Evolutionary conservation across 176 grass and related monocot species (phyloP).

Genomic region (Lolium perenne): DNA sequence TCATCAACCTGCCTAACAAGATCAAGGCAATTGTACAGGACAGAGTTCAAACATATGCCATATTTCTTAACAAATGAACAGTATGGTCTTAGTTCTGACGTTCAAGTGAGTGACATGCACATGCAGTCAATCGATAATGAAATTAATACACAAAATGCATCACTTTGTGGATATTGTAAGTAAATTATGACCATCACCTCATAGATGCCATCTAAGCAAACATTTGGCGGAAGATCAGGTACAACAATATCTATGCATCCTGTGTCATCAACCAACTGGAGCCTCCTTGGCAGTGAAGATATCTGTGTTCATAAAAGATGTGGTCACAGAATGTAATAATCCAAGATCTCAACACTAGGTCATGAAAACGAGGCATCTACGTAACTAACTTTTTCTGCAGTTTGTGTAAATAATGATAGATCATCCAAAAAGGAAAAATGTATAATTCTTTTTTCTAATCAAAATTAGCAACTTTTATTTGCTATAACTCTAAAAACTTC

Average conservation of each 20-base stretch:
- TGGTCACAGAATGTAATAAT: slow-evolving; percentile 36
- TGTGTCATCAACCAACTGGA: slow-evolving; percentile 89
- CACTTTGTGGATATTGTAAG: slow-evolving; percentile 3
- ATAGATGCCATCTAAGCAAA: slow-evolving; percentile 60
- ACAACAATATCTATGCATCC: slow-evolving; percentile 71
- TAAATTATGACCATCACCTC: slow-evolving; percentile 59
- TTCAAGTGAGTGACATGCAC: slow-evolving; percentile 9
- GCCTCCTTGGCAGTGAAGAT: slow-evolving; percentile 63
- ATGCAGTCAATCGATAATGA: slow-evolving; percentile 18
- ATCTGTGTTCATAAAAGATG: slow-evolving; percentile 58
- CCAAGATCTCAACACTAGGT: slow-evolving; percentile 5
- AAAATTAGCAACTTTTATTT: no score
- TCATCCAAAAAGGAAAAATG: no score
- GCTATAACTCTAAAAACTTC: background rate
- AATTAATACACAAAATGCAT: slow-evolving; percentile 25
- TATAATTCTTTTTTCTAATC: no score
- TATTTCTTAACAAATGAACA: slow-evolving; percentile 13
- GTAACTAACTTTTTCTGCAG: background rate
- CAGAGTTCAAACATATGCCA: background rate
- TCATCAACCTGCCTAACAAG: slow-evolving; percentile 27
- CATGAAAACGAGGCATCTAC: slow-evolving; percentile 23
- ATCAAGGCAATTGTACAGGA: slow-evolving; percentile 21
- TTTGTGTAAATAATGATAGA: background rate
- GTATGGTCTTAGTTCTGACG: slow-evolving; percentile 9
- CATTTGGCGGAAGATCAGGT: slow-evolving; percentile 67